Evolutionary conservation across 768 basidiomycete species (phyloP).

Genomic region (Trametes sanguinea): DNA sequence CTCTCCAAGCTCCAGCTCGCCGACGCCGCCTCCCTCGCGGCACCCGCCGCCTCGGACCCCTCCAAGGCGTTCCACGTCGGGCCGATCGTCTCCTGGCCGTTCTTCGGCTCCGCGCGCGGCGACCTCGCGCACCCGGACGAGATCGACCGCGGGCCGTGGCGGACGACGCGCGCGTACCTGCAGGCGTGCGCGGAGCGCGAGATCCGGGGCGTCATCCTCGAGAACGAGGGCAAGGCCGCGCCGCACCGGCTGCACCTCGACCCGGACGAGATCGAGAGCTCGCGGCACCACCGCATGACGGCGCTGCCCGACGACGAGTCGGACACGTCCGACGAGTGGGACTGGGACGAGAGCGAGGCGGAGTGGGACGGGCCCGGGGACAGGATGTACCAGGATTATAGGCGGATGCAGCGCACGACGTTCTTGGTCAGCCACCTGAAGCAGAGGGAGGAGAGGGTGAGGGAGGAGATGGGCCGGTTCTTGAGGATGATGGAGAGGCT

Average conservation of each 20-base stretch:
- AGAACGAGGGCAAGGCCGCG: conserved; percentile 76
- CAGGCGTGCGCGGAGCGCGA: conserved; percentile 71
- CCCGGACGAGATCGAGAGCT: conserved; percentile 72
- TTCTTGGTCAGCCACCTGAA: conserved; percentile 74
- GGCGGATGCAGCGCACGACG: conserved; percentile 77
- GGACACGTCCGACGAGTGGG: conserved; percentile 80
- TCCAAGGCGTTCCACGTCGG: conserved; percentile 59
- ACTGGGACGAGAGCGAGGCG: conserved; percentile 76
- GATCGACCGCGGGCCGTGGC: conserved; percentile 81
- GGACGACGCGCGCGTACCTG: conserved; percentile 59
- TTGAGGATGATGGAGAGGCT: conserved; percentile 65
- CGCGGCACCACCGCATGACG: conserved; percentile 65
- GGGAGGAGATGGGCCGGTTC: conserved; percentile 74
- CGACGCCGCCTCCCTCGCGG: not conserved
- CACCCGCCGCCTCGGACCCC: not conserved
- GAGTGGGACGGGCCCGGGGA: conserved; percentile 81
- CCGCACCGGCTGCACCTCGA: conserved; percentile 80
- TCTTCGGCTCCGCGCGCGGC: conserved; percentile 84
- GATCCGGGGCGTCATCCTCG: conserved; percentile 67
- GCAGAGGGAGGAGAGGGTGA: conserved; percentile 61
- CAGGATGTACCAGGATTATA: conserved; percentile 79
- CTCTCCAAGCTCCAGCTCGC: conserved; percentile 9
- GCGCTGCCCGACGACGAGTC: conserved; percentile 73
- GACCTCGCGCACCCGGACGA: conserved; percentile 67
- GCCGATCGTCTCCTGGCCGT: conserved; percentile 88